A percentile compares a stretch with the other conserved stretches of the same genome.
phyloP scores from a whole-genome alignment of 2,329 filamentous ascomycete genomes.

The Exutisphaerella laricina region DNA sequence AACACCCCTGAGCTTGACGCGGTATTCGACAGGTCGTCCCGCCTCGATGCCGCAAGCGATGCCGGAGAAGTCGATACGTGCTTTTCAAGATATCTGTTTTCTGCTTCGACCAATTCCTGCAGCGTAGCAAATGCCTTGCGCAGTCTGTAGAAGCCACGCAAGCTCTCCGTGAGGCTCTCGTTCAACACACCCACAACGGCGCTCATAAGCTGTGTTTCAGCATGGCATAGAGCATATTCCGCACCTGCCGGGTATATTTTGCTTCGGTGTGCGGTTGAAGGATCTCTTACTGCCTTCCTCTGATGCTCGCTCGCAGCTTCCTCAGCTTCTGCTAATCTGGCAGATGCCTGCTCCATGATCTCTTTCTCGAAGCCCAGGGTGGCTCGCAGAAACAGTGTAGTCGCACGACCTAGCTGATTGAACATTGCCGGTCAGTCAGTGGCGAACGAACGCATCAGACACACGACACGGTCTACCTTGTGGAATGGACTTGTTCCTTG shows the following conservation, averaged over 20 bases:
- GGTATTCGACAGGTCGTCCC: constrained; percentile 1
- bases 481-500: constrained; percentile 82
- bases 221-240: constrained; percentile 78
- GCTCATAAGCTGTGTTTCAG: constrained; percentile 81
- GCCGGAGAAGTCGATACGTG: constrained; percentile 10
- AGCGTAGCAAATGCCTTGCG: constrained; percentile 82
- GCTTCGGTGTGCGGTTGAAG: constrained; percentile 47
- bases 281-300: constrained; percentile 62
- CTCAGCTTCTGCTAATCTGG: constrained; percentile 69
- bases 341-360: constrained; percentile 76
- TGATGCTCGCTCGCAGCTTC: constrained; percentile 69
- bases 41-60: too few species aligned
- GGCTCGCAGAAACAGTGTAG: constrained; percentile 78
- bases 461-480: too few species aligned
- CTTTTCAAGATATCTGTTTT: constrained; percentile 54
- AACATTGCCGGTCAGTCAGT: constrained; percentile 9
- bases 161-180: constrained; percentile 83
- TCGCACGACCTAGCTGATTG: constrained; percentile 65
- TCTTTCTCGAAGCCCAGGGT: constrained; percentile 89
- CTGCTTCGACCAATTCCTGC: constrained; percentile 70
- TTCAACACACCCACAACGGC: constrained; percentile 85
- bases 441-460: too few species aligned
- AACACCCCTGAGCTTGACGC: constrained; percentile 15
- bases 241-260: constrained; percentile 74
- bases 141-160: constrained; percentile 89